Evolutionary conservation across 2,329 filamentous ascomycete species (phyloP).

Genomic region (Hymenoscyphus occultus): DNA sequence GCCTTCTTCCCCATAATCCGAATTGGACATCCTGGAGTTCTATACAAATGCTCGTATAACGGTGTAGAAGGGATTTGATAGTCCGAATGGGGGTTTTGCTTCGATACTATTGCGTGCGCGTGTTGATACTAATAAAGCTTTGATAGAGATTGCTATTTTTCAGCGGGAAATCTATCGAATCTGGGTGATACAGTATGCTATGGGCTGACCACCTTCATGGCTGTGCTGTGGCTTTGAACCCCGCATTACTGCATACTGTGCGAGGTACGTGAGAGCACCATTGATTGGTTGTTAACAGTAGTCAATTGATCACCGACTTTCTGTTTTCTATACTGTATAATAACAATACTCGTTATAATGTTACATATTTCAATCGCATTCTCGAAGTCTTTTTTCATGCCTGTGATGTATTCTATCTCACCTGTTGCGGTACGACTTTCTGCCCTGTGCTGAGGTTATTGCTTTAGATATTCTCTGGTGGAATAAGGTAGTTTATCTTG

Average conservation of each 20-base stretch:
- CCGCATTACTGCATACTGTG: neutral
- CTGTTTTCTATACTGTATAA: neutral
- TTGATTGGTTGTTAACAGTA: neutral
- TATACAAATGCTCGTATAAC: neutral
- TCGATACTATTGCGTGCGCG: neutral
- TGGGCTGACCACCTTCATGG: neutral
- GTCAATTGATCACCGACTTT: neutral
- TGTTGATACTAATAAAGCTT: neutral
- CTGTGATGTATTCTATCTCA: too few species aligned
- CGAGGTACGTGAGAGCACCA: neutral
- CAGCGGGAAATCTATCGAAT: neutral
- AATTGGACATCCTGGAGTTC: neutral
- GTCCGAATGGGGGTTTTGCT: neutral
- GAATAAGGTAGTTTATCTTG: too few species aligned
- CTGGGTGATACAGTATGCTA: neutral
- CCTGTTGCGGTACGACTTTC: too few species aligned
- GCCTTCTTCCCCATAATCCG: constrained; percentile 17
- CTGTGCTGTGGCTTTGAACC: neutral
- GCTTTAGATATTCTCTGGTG: too few species aligned
- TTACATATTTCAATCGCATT: too few species aligned
- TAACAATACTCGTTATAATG: too few species aligned
- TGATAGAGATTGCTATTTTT: neutral
- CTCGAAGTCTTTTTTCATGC: too few species aligned
- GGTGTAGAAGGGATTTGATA: neutral
- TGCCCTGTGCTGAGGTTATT: too few species aligned